phyloP scores from a whole-genome alignment of 2,329 filamentous ascomycete genomes.

The Colletotrichum trifolii region DNA sequence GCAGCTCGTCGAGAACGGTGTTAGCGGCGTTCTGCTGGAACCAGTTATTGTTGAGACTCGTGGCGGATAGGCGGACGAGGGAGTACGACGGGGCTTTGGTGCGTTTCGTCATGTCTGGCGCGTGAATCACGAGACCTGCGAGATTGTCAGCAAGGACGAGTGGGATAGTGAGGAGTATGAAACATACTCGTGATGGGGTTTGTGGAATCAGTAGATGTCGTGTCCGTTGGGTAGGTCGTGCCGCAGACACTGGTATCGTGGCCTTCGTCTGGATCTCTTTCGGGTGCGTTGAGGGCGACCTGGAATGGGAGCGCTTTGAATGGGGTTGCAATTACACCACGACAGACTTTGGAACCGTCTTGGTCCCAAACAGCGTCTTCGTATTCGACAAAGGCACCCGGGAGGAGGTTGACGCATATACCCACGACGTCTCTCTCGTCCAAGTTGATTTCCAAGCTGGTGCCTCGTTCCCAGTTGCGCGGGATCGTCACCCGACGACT shows the following conservation, averaged over 20 bases:
- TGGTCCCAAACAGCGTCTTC: slow-evolving; percentile 61
- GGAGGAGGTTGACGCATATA: slow-evolving; percentile 61
- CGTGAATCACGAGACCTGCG: slow-evolving; percentile 60
- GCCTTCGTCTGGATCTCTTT: slow-evolving; percentile 38
- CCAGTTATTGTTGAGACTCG: slow-evolving; percentile 62
- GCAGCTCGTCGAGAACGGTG: slow-evolving; percentile 38
- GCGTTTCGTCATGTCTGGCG: slow-evolving; percentile 45
- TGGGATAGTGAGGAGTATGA: slow-evolving; percentile 39
- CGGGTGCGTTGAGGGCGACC: slow-evolving; percentile 51
- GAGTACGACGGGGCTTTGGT: slow-evolving; percentile 59
- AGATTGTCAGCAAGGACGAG: slow-evolving; percentile 15
- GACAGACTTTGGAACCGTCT: slow-evolving; percentile 52
- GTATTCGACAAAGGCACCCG: slow-evolving; percentile 67
- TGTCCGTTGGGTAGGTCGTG: slow-evolving; percentile 55
- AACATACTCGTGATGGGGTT: slow-evolving; percentile 60
- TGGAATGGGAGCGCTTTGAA: slow-evolving; percentile 62
- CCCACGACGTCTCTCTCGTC: slow-evolving; percentile 56
- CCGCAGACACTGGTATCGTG: slow-evolving; percentile 58
- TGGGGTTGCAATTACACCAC: slow-evolving; percentile 66
- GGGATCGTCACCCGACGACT: slow-evolving; percentile 62
- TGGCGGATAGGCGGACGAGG: slow-evolving; percentile 64
- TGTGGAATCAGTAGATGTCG: slow-evolving; percentile 42
- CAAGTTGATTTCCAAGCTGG: slow-evolving; percentile 51
- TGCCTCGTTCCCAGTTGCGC: slow-evolving; percentile 47
- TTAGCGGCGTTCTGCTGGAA: slow-evolving; percentile 60